phyloP scores from a whole-genome alignment of 2,329 filamentous ascomycete species.

The Pseudogymnoascus sp. region DNA sequence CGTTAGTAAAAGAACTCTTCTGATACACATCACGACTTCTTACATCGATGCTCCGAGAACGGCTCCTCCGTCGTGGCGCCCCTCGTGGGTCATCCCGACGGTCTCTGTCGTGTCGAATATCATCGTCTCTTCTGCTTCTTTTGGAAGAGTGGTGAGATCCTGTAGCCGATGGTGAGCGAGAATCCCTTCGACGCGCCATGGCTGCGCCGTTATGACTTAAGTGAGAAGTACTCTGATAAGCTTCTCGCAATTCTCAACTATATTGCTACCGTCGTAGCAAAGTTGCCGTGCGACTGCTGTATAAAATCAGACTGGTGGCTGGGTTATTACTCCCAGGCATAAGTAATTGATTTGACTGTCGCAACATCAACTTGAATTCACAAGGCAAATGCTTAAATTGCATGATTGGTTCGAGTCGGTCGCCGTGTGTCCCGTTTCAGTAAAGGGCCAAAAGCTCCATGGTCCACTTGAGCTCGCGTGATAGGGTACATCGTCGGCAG shows the following conservation, averaged over 20 bases:
- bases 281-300: background rate
- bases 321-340: background rate
- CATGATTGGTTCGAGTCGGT: background rate
- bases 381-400: constrained; percentile 7
- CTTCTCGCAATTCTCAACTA: constrained; percentile 15
- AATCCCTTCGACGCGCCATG: constrained; percentile 53
- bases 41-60: constrained; percentile 56
- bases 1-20: constrained; percentile 32
- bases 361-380: constrained; percentile 6
- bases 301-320: background rate
- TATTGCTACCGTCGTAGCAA: constrained; percentile 9
- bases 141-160: constrained; percentile 68
- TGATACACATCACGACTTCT: constrained; percentile 29
- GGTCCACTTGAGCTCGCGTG: constrained; percentile 1
- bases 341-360: background rate
- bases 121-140: constrained; percentile 41
- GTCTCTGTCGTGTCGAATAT: constrained; percentile 42
- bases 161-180: constrained; percentile 88
- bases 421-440: background rate
- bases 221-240: constrained; percentile 36
- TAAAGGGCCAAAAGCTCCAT: background rate
- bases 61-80: constrained; percentile 44
- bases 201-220: constrained; percentile 29
- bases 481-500: constrained; percentile 5
- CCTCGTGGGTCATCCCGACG: constrained; percentile 41